Percentiles rank a stretch among this genome's conserved stretches.
Evolutionary conservation across 257 asterid genomes (phyloP).

Genomic region (Haberlea rhodopensis): DNA sequence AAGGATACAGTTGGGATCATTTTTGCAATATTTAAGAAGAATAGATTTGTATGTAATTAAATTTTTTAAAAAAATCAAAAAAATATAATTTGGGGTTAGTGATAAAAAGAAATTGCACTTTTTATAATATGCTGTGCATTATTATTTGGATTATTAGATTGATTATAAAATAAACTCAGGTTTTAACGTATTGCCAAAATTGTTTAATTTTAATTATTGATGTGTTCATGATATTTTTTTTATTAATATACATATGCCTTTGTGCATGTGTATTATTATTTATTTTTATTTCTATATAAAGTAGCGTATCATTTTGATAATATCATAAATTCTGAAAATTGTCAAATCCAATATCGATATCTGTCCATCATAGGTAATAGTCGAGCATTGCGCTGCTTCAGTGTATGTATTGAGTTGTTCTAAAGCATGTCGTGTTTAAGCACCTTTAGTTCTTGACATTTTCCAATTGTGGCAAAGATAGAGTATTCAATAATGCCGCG

Average conservation of each 20-base stretch:
- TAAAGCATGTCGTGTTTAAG: not conserved
- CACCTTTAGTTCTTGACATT: not conserved
- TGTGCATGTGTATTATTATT: not conserved
- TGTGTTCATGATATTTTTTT: no score
- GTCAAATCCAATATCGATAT: not conserved
- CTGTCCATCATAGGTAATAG: not conserved
- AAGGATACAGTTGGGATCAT: not conserved
- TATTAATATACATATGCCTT: not conserved
- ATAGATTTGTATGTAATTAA: no score
- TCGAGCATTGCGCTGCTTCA: not conserved
- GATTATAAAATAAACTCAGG: no score
- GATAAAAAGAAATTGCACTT: not conserved
- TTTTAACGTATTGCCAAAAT: no score
- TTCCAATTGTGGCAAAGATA: conserved; percentile 2
- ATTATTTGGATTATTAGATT: no score
- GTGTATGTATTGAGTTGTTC: not conserved
- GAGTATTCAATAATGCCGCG: no score
- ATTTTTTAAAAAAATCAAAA: no score
- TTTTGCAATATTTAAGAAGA: not conserved
- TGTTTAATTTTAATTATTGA: no score
- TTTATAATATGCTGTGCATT: no score
- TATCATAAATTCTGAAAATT: no score
- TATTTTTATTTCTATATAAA: no score
- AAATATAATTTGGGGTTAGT: not conserved
- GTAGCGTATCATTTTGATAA: no score